Conservation (phyloP, 345 rosid species). For the Sapria himalayana region DNA sequence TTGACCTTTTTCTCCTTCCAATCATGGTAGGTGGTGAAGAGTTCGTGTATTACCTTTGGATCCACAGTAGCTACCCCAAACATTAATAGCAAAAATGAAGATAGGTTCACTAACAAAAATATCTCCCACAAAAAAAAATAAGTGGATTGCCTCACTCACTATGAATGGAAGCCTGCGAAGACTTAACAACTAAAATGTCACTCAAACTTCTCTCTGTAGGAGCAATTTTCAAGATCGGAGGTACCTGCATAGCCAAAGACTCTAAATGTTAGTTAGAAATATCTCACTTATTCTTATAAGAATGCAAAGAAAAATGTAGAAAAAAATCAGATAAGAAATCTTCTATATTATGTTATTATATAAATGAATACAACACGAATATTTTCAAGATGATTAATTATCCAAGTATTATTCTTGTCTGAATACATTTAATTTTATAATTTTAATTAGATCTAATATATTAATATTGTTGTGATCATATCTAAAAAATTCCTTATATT, state of each 20-base stretch:
- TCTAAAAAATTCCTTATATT: too few relatives aligned
- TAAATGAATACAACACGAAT: not conserved
- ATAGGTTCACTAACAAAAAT: not conserved
- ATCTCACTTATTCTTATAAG: too few relatives aligned
- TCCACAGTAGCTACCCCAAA: slow-evolving; percentile 32
- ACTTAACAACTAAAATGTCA: slow-evolving; percentile 71
- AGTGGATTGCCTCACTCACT: slow-evolving; percentile 15
- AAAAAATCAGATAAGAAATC: not conserved
- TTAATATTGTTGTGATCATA: too few relatives aligned
- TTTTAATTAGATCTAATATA: too few relatives aligned
- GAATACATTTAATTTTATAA: too few relatives aligned
- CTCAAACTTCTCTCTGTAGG: slow-evolving; percentile 74
- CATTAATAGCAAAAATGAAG: slow-evolving; percentile 3
- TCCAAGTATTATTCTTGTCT: too few relatives aligned
- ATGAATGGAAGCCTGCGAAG: slow-evolving; percentile 32
- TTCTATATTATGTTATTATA: not conserved
- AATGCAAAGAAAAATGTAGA: not conserved
- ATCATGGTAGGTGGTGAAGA: slow-evolving; percentile 56
- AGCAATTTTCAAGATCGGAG: slow-evolving; percentile 48
- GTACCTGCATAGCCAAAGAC: too few relatives aligned
- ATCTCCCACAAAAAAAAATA: not conserved
- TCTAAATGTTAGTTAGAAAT: too few relatives aligned
- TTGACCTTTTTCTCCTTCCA: slow-evolving; percentile 56
- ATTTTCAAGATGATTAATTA: too few relatives aligned
- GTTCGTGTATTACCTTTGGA: slow-evolving; percentile 64